These are phyloP conservation scores for Colletotrichum truncatum DNA, from an alignment of 2,329 filamentous ascomycete species.

Conservation along the genomic window DNA sequence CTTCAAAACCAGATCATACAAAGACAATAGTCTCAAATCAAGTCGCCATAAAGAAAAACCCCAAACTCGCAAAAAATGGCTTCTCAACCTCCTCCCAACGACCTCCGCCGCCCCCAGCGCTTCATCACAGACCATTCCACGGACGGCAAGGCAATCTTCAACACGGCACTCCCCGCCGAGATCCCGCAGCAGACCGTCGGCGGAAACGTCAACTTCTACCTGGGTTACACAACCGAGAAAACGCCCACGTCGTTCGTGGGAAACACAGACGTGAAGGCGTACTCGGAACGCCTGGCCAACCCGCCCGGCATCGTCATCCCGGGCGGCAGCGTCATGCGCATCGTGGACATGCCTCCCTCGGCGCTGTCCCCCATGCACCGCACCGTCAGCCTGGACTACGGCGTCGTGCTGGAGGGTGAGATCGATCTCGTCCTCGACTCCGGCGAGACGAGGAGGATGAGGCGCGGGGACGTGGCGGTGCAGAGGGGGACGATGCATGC, in stretches of 20 bases:
- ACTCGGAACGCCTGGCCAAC: conserved; percentile 32
- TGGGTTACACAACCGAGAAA: conserved; percentile 37
- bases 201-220: conserved; percentile 34
- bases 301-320: conserved; percentile 40
- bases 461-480: conserved; percentile 62
- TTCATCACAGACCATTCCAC: conserved; percentile 45
- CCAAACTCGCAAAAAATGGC: not conserved
- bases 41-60: not conserved
- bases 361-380: conserved; percentile 56
- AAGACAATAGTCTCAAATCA: too few species aligned
- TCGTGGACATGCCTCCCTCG: conserved; percentile 56
- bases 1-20: not conserved
- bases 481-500: conserved; percentile 65
- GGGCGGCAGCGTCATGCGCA: conserved; percentile 53
- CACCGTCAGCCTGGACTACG: conserved; percentile 64
- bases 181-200: conserved; percentile 30
- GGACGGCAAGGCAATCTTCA: conserved; percentile 45
- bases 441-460: conserved; percentile 55
- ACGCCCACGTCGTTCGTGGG: conserved; percentile 34
- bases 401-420: conserved; percentile 62
- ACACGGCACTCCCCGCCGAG: conserved; percentile 35
- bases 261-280: conserved; percentile 34
- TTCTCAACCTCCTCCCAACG: not conserved
- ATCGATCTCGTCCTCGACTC: conserved; percentile 62
- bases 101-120: conserved; percentile 33